phyloP scores from a whole-genome alignment of 179 eudicot species.

The Beta corolliflora region DNA sequence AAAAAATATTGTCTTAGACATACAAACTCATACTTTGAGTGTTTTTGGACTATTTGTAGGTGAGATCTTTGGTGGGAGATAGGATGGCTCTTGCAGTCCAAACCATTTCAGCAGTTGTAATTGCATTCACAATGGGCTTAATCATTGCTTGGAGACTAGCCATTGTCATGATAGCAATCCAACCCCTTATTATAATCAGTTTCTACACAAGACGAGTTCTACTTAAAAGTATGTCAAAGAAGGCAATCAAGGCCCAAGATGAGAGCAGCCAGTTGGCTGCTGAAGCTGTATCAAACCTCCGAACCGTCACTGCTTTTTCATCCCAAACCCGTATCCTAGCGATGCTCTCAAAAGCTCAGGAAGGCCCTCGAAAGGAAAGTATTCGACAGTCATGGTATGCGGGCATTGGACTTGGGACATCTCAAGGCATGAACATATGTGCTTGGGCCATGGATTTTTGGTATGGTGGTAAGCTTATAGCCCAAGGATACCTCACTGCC shows the following conservation, averaged over 20 bases:
- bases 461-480: constrained; percentile 72
- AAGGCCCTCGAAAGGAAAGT: constrained; percentile 62
- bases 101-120: constrained; percentile 68
- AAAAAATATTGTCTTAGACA: no score
- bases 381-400: constrained; percentile 77
- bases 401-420: constrained; percentile 69
- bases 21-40: no score
- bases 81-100: constrained; percentile 73
- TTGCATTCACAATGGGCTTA: constrained; percentile 82
- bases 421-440: constrained; percentile 61
- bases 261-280: constrained; percentile 79
- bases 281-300: constrained; percentile 78
- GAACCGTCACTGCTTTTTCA: constrained; percentile 71
- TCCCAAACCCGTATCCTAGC: constrained; percentile 66
- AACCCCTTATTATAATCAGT: constrained; percentile 60
- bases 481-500: constrained; percentile 46
- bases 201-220: constrained; percentile 59
- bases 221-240: constrained; percentile 68
- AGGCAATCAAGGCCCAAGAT: constrained; percentile 71
- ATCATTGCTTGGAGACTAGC: constrained; percentile 79
- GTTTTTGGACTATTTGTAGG: constrained; percentile 40
- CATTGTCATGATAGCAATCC: constrained; percentile 72
- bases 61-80: constrained; percentile 83
- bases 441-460: constrained; percentile 83
- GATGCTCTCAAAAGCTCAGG: constrained; percentile 65